Percentiles rank a stretch among this genome's conserved stretches.
phyloP scores from a whole-genome alignment of 73 alveolate species.

The Paramecium pentaurelia region DNA sequence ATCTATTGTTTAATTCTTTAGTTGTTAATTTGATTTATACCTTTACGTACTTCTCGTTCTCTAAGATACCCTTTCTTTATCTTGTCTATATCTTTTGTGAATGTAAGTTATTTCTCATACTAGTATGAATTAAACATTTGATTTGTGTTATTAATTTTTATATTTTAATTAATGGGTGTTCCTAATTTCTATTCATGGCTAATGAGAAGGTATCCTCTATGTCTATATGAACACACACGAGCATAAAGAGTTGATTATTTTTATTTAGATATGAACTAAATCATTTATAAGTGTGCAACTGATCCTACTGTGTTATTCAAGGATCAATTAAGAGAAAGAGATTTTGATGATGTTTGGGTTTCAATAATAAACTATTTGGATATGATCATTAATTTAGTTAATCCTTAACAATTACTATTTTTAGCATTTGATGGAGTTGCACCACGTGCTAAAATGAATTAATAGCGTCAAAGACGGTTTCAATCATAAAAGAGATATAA shows the following conservation, averaged over 20 bases:
- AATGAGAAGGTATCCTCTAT: slow-evolving; percentile 91
- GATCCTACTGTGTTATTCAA: slow-evolving; percentile 79
- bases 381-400: slow-evolving; percentile 77
- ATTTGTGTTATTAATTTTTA: neutral
- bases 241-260: slow-evolving; percentile 90
- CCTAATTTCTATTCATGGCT: slow-evolving; percentile 97
- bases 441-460: slow-evolving; percentile 97
- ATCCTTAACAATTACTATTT: slow-evolving; percentile 87
- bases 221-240: slow-evolving; percentile 76
- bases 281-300: slow-evolving; percentile 90
- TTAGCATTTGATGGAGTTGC: slow-evolving; percentile 98
- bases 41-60: slow-evolving; percentile 31
- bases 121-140: slow-evolving; percentile 23
- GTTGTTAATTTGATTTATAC: neutral
- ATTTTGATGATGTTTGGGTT: slow-evolving; percentile 80
- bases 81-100: slow-evolving; percentile 1
- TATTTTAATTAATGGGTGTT: slow-evolving; percentile 86
- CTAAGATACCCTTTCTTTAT: neutral
- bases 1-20: slow-evolving; percentile 31
- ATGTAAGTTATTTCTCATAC: slow-evolving; percentile 20
- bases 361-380: slow-evolving; percentile 86
- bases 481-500: slow-evolving; percentile 77
- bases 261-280: slow-evolving; percentile 96
- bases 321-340: slow-evolving; percentile 70
- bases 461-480: slow-evolving; percentile 95